Evolutionary conservation across 208 protist species (phyloP), one percentile per base, ranked within the genome.

Genomic region (Crithidia expoeki): DNA sequence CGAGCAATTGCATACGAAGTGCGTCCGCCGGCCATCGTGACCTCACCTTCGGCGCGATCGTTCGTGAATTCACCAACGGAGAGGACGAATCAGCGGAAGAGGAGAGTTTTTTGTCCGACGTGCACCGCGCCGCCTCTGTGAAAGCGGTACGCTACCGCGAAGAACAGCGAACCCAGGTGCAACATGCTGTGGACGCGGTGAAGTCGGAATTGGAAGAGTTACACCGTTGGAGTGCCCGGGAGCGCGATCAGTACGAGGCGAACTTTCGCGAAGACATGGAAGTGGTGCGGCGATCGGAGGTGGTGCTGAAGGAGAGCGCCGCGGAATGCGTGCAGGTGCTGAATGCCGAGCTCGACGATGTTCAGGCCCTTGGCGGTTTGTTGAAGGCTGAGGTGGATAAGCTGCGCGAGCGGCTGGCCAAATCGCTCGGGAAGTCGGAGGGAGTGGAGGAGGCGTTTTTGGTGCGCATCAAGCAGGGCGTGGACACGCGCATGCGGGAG

Each of bases 301-400:
- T 84, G 12, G 64, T 76, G 34, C 68, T 96, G 63, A 93, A 92
- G 72, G 74, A 80, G n/a, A 85, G 77, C 52, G 88, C 91, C 1
- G 76, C 91, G 3, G 77, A 84, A n/a, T 85, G 84, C 60, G 84
- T 96, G 55, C 81, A 87, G 68, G 68, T 69, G 16, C 59, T 96
- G 17, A 96, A 96, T 69, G 51, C 70, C 23, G 91, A 96, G 70
- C 73, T 96, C 21, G 85, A 86, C 36, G 85, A 94, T 32, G 79
- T 94, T 68, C 91, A 96, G 64, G 82, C 76, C 12, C 74, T 96
- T 7, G 88, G 91, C 16, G 84, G 79, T 11, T 40, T 88, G 25
- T 71, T 96, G 12, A 90, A 89, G 38, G 53, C 36, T 11, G 91
- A 92, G 64, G 75, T 85, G 6, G 86, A 93, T 27, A 83, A 81